phyloP scores from a whole-genome alignment of 129 eudicot species.

The Helichrysum umbraculigerum region DNA sequence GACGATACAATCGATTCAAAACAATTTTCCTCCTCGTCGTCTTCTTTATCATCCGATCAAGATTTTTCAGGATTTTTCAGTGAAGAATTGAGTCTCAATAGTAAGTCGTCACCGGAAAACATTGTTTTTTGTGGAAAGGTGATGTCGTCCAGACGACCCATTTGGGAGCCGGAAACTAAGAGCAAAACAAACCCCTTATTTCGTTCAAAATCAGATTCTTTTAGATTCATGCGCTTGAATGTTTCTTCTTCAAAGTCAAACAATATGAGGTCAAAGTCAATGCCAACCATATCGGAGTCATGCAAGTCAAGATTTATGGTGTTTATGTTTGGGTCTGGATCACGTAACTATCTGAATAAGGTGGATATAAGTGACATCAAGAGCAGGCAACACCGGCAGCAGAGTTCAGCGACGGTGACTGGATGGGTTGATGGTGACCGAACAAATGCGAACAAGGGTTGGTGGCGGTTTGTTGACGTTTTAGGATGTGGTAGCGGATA shows the following conservation, averaged over 20 bases:
- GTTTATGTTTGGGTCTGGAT: constrained; percentile 48
- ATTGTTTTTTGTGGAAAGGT: constrained; percentile 32
- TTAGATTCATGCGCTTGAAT: constrained; percentile 23
- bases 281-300: constrained; percentile 30
- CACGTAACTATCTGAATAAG: constrained; percentile 32
- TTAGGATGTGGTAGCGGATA: constrained; percentile 53
- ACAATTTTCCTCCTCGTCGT: constrained; percentile 12
- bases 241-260: background rate
- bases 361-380: constrained; percentile 51
- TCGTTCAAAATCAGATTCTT: constrained; percentile 36
- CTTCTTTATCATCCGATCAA: constrained; percentile 29
- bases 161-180: background rate
- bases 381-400: constrained; percentile 44
- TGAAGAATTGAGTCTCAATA: constrained; percentile 25
- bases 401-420: constrained; percentile 9
- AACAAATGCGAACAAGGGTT: constrained; percentile 36
- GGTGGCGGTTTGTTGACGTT: constrained; percentile 50
- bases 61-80: constrained; percentile 35
- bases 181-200: constrained; percentile 13
- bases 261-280: constrained; percentile 31
- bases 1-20: constrained; percentile 8
- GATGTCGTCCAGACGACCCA: constrained; percentile 27
- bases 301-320: constrained; percentile 46
- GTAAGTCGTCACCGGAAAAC: constrained; percentile 12
- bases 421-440: constrained; percentile 16